Percentiles rank a stretch among this genome's conserved stretches.
Evolutionary conservation across 2,329 filamentous ascomycete genomes (phyloP).

Genomic region (Fusarium hainanense): DNA sequence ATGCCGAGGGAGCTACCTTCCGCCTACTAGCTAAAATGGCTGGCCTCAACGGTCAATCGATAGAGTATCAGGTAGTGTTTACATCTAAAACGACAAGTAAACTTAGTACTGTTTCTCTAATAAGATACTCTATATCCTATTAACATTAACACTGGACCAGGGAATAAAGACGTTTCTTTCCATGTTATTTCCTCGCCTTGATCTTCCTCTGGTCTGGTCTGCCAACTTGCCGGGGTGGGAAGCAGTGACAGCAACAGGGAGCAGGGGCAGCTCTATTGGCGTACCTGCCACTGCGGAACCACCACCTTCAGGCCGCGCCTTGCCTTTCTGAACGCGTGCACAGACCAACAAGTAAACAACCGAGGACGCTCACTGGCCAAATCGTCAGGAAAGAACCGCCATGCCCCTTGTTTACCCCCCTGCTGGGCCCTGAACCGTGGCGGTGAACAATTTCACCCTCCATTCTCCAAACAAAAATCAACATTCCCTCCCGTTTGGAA

Average conservation of each 20-base stretch:
- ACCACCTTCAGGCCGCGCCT: conserved; percentile 40
- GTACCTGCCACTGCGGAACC: conserved; percentile 32
- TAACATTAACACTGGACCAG: neutral
- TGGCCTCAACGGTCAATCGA: conserved; percentile 24
- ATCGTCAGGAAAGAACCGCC: conserved; percentile 41
- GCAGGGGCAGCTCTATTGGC: conserved; percentile 28
- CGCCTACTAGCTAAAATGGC: conserved; percentile 24
- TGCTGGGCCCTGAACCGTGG: conserved; percentile 45
- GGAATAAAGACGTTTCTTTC: neutral
- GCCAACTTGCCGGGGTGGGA: neutral
- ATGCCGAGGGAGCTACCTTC: conserved; percentile 1
- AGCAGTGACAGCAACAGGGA: conserved; percentile 25
- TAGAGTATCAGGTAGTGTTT: neutral
- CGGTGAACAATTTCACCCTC: conserved; percentile 52
- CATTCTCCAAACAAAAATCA: conserved; percentile 52
- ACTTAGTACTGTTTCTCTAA: neutral
- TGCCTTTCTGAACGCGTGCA: conserved; percentile 47
- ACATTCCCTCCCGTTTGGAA: conserved; percentile 46
- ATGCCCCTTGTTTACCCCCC: conserved; percentile 42
- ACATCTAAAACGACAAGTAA: neutral
- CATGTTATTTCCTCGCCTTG: conserved; percentile 15
- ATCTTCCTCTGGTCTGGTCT: conserved; percentile 5
- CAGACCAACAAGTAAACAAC: conserved; percentile 51
- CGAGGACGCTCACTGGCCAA: conserved; percentile 45
- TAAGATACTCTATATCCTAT: neutral